phyloP scores from a whole-genome alignment of 2,329 filamentous ascomycete genomes.

The Teratosphaeria gauchensis region DNA sequence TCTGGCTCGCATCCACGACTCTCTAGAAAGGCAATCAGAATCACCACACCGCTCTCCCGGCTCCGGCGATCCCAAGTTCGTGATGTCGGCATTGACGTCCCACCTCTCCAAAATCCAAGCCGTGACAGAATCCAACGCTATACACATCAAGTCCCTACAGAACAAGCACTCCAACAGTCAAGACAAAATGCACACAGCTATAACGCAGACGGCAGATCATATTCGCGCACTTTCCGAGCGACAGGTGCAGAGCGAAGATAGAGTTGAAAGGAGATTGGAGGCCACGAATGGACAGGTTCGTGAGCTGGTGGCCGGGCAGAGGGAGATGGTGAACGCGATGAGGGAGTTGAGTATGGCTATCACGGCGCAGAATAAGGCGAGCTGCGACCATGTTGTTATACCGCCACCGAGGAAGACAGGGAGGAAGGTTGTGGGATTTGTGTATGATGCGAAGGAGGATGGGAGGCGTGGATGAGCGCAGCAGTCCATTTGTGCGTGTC shows the following conservation, averaged over 20 bases:
- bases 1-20: constrained; percentile 12
- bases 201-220: constrained; percentile 7
- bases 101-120: constrained; percentile 22
- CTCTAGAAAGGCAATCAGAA: constrained; percentile 10
- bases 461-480: not conserved
- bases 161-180: constrained; percentile 4
- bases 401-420: constrained; percentile 24
- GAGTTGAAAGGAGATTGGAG: constrained; percentile 10
- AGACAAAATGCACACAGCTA: constrained; percentile 4
- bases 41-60: constrained; percentile 3
- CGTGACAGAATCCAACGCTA: constrained; percentile 19
- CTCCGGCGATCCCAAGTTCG: constrained; percentile 16
- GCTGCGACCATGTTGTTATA: constrained; percentile 21
- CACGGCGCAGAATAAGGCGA: constrained; percentile 10
- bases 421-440: constrained; percentile 14
- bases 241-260: not conserved
- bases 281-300: constrained; percentile 16
- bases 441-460: constrained; percentile 21
- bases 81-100: constrained; percentile 18
- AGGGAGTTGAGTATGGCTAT: constrained; percentile 15
- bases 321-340: constrained; percentile 18
- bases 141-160: constrained; percentile 11
- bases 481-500: not conserved
- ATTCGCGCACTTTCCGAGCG: constrained; percentile 2
- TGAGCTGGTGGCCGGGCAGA: constrained; percentile 18